Percentiles rank a stretch among this genome's conserved stretches.
Conservation (phyloP, 345 rosid species). For the Rhodamnia rubescens region DNA sequence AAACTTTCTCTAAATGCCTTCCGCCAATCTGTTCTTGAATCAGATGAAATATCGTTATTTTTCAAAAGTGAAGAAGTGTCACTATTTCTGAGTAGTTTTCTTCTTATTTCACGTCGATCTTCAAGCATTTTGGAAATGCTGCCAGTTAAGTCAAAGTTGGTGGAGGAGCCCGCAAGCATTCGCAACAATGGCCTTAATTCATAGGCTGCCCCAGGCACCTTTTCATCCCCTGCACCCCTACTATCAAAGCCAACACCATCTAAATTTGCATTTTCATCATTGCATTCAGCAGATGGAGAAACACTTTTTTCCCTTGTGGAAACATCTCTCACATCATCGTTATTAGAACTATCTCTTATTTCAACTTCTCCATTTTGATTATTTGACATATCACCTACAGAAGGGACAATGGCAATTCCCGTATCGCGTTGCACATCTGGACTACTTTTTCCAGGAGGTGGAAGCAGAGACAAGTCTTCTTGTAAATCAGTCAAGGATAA, state of each 20-base stretch:
- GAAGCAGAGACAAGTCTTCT: slow-evolving; percentile 45
- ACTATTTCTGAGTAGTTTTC: slow-evolving; percentile 36
- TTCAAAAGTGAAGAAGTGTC: slow-evolving; percentile 39
- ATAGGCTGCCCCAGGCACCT: slow-evolving; percentile 36
- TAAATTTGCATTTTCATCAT: slow-evolving; percentile 42
- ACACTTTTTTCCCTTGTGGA: slow-evolving; percentile 47
- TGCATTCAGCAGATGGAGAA: slow-evolving; percentile 35
- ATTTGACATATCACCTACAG: slow-evolving; percentile 31
- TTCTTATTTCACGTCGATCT: slow-evolving; percentile 42
- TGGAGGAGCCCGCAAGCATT: slow-evolving; percentile 48
- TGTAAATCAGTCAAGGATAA: slow-evolving; percentile 64
- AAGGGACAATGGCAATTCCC: slow-evolving; percentile 39
- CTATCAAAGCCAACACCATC: slow-evolving; percentile 44
- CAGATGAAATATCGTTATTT: slow-evolving; percentile 34
- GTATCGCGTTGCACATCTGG: slow-evolving; percentile 43
- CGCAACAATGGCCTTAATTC: slow-evolving; percentile 61
- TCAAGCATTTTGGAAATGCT: slow-evolving; percentile 60
- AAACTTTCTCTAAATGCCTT: slow-evolving; percentile 65
- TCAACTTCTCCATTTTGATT: slow-evolving; percentile 49
- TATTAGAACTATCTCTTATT: slow-evolving; percentile 52
- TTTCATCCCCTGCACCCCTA: slow-evolving; percentile 40
- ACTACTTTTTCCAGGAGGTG: slow-evolving; percentile 44
- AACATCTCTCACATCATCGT: slow-evolving; percentile 36
- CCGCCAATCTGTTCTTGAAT: slow-evolving; percentile 42
- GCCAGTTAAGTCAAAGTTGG: slow-evolving; percentile 37